Base-by-base conservation (phyloP, 1,284 basidiomycete genomes). In the Apiotrichum laibachii region DNA sequence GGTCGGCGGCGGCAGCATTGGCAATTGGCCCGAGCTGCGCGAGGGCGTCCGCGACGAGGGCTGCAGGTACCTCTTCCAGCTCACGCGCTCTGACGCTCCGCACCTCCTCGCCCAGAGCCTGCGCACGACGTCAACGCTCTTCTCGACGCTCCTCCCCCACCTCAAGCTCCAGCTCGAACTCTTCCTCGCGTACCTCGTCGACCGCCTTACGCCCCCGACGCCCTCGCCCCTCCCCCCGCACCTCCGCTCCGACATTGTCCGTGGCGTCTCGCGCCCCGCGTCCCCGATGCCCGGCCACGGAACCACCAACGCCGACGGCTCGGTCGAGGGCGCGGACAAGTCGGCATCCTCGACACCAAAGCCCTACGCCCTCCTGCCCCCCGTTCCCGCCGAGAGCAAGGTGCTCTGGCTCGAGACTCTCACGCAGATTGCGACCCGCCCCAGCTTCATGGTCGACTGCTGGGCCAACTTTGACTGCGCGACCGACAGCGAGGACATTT, bases 381-480 rank as follows among this genome's bases (percentile, higher is more conserved):
- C 89, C 18, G 90, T 88, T n/a, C 86, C 85, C 35, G 90, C 89
- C 33, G 92, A 96, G 78, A 90, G 87, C 9, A 85, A 92, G 47
- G 91, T 96, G 71, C 80, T 99, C 58, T 86, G 97, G 71, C 81
- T 99, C 59, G 96, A 98, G 77, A 89, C 89, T 2, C 79, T 99
- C 34, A 84, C 84, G 52, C 87, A 92, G 60, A 85, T 97, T 51
- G 87, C 88, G 34, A 82, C 87, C 7, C 85, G 88, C 67, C 69
- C 70, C 15, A 78, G 73, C 50, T 94, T 95, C 78, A 92, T 97
- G 88, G 91, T 96, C 48, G 92, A 97, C 72, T 81, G 98, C 12
- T 99, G 92, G 81, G 84, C 87, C 59, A 99, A 99, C 77, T 99
- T 96, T 77, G 96, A 99, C 75, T 98, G 93, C 73, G 90, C 97